Percentiles rank a stretch among this genome's conserved stretches.
Conservation (phyloP, 2,329 filamentous ascomycete genomes). For the Paraconiothyrium sp. region DNA sequence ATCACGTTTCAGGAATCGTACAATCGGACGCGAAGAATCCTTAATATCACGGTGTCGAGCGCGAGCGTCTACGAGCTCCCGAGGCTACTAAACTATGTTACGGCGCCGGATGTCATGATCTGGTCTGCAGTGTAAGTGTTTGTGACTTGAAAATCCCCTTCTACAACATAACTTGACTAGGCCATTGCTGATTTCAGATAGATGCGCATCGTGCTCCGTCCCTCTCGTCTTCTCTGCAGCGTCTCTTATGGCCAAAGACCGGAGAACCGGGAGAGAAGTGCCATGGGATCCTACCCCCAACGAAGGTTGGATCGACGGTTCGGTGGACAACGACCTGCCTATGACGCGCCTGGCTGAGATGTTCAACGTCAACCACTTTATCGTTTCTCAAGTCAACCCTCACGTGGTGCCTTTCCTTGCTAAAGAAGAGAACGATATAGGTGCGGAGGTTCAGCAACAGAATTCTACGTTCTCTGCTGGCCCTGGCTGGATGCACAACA, state of each 20-base stretch:
- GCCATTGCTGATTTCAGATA: slow-evolving; percentile 34
- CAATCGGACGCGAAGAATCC: slow-evolving; percentile 88
- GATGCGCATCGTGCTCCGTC: slow-evolving; percentile 91
- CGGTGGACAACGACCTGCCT: slow-evolving; percentile 91
- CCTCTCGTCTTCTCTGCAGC: slow-evolving; percentile 85
- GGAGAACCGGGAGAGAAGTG: slow-evolving; percentile 76
- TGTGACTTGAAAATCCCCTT: background rate
- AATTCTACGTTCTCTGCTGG: slow-evolving; percentile 52
- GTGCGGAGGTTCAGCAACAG: slow-evolving; percentile 46
- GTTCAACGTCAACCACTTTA: slow-evolving; percentile 99
- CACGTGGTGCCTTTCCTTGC: slow-evolving; percentile 88
- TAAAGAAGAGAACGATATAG: slow-evolving; percentile 71
- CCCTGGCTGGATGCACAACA: slow-evolving; percentile 69
- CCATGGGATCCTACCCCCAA: slow-evolving; percentile 89
- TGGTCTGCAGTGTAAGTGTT: slow-evolving; percentile 83
- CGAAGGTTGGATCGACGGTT: slow-evolving; percentile 86
- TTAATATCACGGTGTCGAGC: slow-evolving; percentile 94
- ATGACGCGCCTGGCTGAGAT: slow-evolving; percentile 90
- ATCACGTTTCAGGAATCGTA: slow-evolving; percentile 96
- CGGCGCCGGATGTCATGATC: slow-evolving; percentile 91
- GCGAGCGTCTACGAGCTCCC: slow-evolving; percentile 88
- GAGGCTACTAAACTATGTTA: slow-evolving; percentile 88
- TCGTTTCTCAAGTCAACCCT: slow-evolving; percentile 95
- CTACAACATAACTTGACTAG: background rate
- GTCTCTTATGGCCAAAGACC: slow-evolving; percentile 84